These are phyloP conservation scores for Phytophthora citrophthora DNA, from an alignment of 352 stramenopile species.

Conservation along the genomic window DNA sequence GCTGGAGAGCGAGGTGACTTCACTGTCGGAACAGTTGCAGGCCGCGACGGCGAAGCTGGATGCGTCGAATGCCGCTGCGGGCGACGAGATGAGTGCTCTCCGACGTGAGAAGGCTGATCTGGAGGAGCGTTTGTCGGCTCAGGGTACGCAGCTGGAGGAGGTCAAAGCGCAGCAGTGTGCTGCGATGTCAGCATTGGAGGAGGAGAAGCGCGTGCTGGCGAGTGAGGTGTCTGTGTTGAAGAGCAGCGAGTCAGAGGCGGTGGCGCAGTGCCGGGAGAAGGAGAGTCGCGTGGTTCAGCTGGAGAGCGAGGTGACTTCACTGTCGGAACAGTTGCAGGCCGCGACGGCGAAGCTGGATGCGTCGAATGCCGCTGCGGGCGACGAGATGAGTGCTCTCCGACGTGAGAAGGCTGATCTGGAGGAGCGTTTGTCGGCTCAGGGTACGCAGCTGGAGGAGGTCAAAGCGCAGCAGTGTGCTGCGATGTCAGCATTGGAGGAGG, in stretches of 20 bases:
- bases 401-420: conserved; percentile 4
- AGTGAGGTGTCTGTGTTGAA: conserved; percentile 27
- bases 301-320: conserved; percentile 13
- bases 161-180: conserved; percentile 13
- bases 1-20: conserved; percentile 12
- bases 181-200: conserved; percentile 23
- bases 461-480: conserved; percentile 16
- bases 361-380: neutral
- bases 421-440: conserved; percentile 7
- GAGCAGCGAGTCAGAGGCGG: conserved; percentile 12
- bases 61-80: conserved; percentile 21
- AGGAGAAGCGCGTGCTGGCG: conserved; percentile 31
- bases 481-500: conserved; percentile 16
- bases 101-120: conserved; percentile 21
- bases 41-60: conserved; percentile 20
- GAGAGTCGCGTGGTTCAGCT: conserved; percentile 13
- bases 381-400: conserved; percentile 5
- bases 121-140: conserved; percentile 19
- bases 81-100: conserved; percentile 30
- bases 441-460: conserved; percentile 9
- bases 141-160: conserved; percentile 15
- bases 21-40: conserved; percentile 2
- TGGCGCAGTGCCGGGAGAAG: conserved; percentile 20
- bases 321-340: conserved; percentile 3
- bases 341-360: conserved; percentile 8